Evolutionary conservation across 1,139 yeast genomes (phyloP), one percentile per base, ranked within the genome.

Genomic region (Diutina mesorugosa): DNA sequence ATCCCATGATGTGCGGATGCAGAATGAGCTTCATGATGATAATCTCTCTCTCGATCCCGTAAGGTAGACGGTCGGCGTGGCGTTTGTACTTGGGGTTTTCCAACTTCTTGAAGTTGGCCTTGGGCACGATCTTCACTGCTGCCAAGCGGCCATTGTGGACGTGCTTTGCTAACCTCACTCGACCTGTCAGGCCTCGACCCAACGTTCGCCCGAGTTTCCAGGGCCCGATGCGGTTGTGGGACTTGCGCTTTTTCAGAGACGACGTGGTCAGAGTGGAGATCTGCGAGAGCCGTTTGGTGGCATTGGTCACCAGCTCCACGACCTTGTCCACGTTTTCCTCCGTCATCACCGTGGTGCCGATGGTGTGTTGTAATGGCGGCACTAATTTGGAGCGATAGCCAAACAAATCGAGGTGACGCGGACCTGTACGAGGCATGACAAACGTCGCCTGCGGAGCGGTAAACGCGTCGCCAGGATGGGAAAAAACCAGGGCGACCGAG

Each of bases 51-150:
- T 95, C 99, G 56, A 95, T 91, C 28, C 99, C 98, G 65, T 91
- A 90, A 10, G 96, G 95, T 58, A 89, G 76, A 10, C 85, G 79
- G 41, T 80, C 79, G 57, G 80, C 79, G 53, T 74, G 68, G 35
- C 72, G 74, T 59, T 69, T 72, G 62, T 76, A 76, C 63, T 76
- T 76, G 10, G 80, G 80, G 62, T 76, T 76, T 58, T 79, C 82
- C 60, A 88, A 80, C 61, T 83, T 76, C 63, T 72, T 75, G 65
- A 76, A 76, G 66, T 75, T 75, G 54, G 90, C 80, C 67, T 93
- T 93, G 48, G 99, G 96, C 14, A 93, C 97, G 61, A 95, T 90
- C 69, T 93, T 93, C 58, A 95, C 96, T 0, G 99, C 99, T 0
- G 99, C 99, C 58, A 90, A 79, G 70, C 90, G 87, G 57, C 95